Percentiles rank a stretch among this genome's conserved stretches.
These are phyloP conservation scores for Penicillium freii DNA, from an alignment of 2,329 filamentous ascomycete genomes.

Conservation along the genomic window DNA sequence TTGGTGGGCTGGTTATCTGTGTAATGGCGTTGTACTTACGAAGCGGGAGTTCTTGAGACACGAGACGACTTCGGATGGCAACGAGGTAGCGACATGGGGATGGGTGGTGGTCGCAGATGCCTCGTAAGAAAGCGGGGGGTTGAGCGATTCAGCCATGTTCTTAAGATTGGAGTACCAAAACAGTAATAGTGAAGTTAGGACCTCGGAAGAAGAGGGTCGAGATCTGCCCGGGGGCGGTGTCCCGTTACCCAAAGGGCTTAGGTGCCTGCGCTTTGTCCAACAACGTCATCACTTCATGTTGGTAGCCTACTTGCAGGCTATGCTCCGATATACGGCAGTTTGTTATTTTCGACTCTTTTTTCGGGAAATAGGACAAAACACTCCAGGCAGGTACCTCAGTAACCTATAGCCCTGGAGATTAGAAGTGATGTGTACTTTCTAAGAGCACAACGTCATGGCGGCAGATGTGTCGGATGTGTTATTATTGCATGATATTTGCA, in stretches of 20 bases:
- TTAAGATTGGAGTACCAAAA: background rate
- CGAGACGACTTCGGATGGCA: conserved; percentile 82
- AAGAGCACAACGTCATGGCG: background rate
- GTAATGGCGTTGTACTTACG: conserved; percentile 53
- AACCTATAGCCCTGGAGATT: too few relatives aligned
- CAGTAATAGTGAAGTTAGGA: conserved; percentile 4
- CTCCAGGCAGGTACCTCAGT: background rate
- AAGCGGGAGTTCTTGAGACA: conserved; percentile 95
- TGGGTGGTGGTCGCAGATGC: conserved; percentile 71
- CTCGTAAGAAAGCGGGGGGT: conserved; percentile 72
- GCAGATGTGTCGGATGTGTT: background rate
- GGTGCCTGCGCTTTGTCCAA: background rate
- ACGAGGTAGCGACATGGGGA: conserved; percentile 64
- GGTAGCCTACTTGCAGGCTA: background rate
- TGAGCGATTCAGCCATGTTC: conserved; percentile 48
- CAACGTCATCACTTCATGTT: conserved; percentile 9
- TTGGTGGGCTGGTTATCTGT: background rate
- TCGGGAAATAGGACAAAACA: too few relatives aligned
- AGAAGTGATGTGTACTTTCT: background rate
- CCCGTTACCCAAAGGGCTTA: background rate
- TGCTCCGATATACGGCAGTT: background rate
- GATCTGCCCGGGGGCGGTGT: conserved; percentile 17
- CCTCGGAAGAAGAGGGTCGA: conserved; percentile 1
- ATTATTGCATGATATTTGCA: background rate
- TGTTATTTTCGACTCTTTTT: background rate